Conservation (phyloP, 805 yeast species). For the Kodamaea jinghongensis region DNA sequence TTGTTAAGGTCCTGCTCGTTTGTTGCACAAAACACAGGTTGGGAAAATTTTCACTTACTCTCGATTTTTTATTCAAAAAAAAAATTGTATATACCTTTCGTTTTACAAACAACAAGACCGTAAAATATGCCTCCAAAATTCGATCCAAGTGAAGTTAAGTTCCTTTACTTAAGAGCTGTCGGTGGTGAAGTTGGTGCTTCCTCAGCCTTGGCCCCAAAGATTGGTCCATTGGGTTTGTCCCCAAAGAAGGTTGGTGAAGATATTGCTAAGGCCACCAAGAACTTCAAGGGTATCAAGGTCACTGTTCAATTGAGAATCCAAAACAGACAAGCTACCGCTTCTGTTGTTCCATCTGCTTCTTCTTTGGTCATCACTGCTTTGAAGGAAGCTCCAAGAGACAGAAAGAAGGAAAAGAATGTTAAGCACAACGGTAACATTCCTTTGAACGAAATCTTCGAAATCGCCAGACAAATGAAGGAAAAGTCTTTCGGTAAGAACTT, state of each 20-base stretch:
- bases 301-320: constrained; percentile 98
- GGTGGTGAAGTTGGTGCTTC: constrained; percentile 99
- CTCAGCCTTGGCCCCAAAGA: constrained; percentile 99
- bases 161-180: constrained; percentile 98
- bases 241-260: constrained; percentile 99
- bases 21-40: background rate
- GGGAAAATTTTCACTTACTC: constrained; percentile 6
- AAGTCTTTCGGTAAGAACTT: constrained; percentile 97
- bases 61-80: constrained; percentile 1
- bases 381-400: constrained; percentile 99
- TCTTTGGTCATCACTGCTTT: constrained; percentile 98
- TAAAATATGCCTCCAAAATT: constrained; percentile 90
- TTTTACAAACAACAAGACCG: constrained; percentile 12
- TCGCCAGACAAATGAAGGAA: constrained; percentile 96
- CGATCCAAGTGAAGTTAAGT: constrained; percentile 98
- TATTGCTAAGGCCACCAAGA: constrained; percentile 99
- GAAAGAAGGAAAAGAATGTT: constrained; percentile 99
- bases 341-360: constrained; percentile 99
- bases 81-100: constrained; percentile 2
- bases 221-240: constrained; percentile 99
- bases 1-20: no score
- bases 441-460: constrained; percentile 91
- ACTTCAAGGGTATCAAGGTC: constrained; percentile 98
- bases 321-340: constrained; percentile 99
- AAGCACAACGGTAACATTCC: constrained; percentile 99